These are phyloP conservation scores for Marasmius sp. DNA, from an alignment of 1,284 basidiomycete genomes.

Conservation along the genomic window DNA sequence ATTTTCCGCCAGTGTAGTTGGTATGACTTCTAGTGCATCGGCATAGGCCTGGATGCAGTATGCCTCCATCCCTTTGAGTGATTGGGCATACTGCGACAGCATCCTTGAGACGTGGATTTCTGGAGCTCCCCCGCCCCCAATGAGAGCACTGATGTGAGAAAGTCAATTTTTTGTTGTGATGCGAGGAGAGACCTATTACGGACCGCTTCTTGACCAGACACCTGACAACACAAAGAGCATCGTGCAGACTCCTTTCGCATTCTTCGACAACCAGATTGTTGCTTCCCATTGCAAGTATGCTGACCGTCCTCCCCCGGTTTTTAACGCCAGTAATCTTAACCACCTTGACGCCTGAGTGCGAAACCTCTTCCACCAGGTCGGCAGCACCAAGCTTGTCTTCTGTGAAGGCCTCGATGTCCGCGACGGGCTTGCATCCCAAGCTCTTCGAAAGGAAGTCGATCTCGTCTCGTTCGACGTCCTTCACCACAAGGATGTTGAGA, in stretches of 20 bases:
- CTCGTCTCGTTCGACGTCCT: constrained; percentile 98
- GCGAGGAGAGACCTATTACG: constrained; percentile 22
- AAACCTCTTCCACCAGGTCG: constrained; percentile 92
- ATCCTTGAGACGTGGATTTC: constrained; percentile 98
- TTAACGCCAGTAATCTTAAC: constrained; percentile 95
- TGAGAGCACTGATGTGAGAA: constrained; percentile 70
- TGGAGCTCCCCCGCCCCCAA: constrained; percentile 96
- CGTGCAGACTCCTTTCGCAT: constrained; percentile 95
- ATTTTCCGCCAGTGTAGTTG: constrained; percentile 97
- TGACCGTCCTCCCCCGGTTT: constrained; percentile 94
- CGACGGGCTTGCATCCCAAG: constrained; percentile 93
- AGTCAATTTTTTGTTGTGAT: constrained; percentile 10
- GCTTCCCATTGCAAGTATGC: constrained; percentile 92
- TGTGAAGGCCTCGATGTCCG: constrained; percentile 98
- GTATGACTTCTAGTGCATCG: constrained; percentile 97
- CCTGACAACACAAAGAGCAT: constrained; percentile 96
- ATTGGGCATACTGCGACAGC: constrained; percentile 90
- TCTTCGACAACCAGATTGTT: constrained; percentile 97
- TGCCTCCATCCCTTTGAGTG: constrained; percentile 97
- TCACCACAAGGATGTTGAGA: constrained; percentile 95
- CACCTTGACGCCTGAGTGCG: constrained; percentile 85
- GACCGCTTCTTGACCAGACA: constrained; percentile 98
- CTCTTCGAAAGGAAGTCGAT: constrained; percentile 97
- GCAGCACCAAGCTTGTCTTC: constrained; percentile 98
- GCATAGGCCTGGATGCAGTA: constrained; percentile 99